Base-by-base conservation (phyloP, 768 basidiomycete species). In the Mycena pura region DNA sequence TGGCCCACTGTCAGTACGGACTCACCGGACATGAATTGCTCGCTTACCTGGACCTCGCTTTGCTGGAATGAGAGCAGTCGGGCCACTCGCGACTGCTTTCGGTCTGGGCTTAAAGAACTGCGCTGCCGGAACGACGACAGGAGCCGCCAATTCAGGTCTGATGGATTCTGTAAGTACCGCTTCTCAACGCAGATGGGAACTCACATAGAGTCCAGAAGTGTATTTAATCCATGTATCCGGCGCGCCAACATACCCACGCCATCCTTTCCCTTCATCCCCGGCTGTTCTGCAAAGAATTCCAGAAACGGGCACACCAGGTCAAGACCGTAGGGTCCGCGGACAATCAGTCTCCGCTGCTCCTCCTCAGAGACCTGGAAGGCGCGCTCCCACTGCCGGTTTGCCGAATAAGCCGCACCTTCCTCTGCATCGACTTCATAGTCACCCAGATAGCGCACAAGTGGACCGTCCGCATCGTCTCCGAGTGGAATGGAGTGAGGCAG, bases 201-300 rank as follows among this genome's bases (percentile, higher is more conserved):
- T 57, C 56, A 57, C 46, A 57, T 44, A 3, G 28, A 40, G 31
- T 57, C 56, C 22, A 57, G 14, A 11, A 57, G 19, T 19, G 15
- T 40, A 19, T 57, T 57, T 6, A 57, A 36, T 3, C 40, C 5
- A 29, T 32, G 47, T 5, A 57, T 57, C 29, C 56, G 27, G 14
- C 38, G 56, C 2, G 38, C 56, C 46, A 57, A n/a, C 56, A 57
- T 57, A 22, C 47, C 56, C 13, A 57, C 29, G 11, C 29, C 27
- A 13, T 41, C 36, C 3, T 31, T 39, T 11, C 34, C 55, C 29
- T 38, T 28, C 4, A 57, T 29, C 19, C 38, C 56, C 0, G 39
- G 22, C 19, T 48, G 46, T 17, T 29, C 9, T 8, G 47, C 9
- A 14, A 13, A 57, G 45, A 57, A 57, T 22, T 48, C 46, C 28